Percentiles rank a stretch among this genome's conserved stretches.
phyloP scores from a whole-genome alignment of 352 stramenopile species.

The Hyaloperonospora brassicae region DNA sequence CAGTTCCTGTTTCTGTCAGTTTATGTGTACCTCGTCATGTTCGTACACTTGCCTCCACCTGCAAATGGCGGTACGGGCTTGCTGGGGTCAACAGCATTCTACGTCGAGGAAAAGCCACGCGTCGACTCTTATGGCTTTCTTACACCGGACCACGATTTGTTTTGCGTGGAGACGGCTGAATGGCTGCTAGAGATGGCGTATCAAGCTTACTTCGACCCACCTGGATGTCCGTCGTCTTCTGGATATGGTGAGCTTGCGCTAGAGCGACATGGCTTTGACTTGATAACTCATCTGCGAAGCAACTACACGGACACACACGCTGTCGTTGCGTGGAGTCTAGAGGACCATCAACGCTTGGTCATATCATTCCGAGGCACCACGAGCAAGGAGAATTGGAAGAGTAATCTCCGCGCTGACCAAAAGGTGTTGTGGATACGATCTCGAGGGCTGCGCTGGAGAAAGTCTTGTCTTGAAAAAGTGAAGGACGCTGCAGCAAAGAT shows the following conservation, averaged over 20 bases:
- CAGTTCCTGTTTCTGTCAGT: conserved; percentile 76
- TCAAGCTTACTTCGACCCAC: conserved; percentile 83
- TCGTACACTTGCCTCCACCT: conserved; percentile 66
- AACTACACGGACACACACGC: conserved; percentile 74
- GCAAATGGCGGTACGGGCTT: conserved; percentile 40
- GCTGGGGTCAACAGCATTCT: conserved; percentile 58
- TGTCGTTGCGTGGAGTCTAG: conserved; percentile 42
- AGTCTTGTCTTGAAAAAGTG: conserved; percentile 52
- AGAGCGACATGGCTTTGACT: conserved; percentile 69
- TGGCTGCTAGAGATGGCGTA: conserved; percentile 79
- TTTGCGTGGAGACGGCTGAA: conserved; percentile 80
- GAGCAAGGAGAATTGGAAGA: conserved; percentile 84
- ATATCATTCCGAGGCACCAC: conserved; percentile 82
- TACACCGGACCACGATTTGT: conserved; percentile 63
- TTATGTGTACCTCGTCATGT: conserved; percentile 80
- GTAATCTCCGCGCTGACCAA: conserved; percentile 79
- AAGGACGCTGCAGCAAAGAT: conserved; percentile 66
- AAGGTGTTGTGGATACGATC: conserved; percentile 75
- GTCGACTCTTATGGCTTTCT: conserved; percentile 59
- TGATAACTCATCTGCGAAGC: conserved; percentile 73
- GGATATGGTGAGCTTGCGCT: conserved; percentile 70
- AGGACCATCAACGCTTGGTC: conserved; percentile 59
- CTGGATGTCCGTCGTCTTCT: conserved; percentile 61
- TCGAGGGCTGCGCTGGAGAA: conserved; percentile 38
- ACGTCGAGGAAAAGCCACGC: conserved; percentile 56